These are phyloP conservation scores for Vicia villosa DNA, from an alignment of 306 rosid species.

Conservation along the genomic window DNA sequence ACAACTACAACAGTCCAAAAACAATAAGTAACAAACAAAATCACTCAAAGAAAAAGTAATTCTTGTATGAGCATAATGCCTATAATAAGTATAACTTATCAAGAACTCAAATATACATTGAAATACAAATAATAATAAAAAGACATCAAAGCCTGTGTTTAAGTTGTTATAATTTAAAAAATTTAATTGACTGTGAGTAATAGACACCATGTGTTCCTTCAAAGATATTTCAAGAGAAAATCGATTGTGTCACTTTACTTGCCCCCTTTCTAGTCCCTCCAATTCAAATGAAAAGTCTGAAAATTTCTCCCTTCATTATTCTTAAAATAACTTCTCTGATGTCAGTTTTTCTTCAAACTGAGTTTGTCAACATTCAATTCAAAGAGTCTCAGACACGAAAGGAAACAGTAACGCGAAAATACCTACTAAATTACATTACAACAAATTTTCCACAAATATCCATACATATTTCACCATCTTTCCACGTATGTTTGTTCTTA, in stretches of 20 bases:
- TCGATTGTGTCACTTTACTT: background rate
- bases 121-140: background rate
- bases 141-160: background rate
- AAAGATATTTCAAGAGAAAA: background rate
- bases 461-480: background rate
- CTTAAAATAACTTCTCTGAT: background rate
- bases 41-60: background rate
- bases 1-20: constrained; percentile 53
- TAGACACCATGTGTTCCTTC: background rate
- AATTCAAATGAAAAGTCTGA: background rate
- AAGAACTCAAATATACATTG: background rate
- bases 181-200: background rate
- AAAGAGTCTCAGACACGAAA: background rate
- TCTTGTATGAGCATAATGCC: background rate
- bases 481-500: background rate
- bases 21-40: background rate
- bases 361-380: background rate
- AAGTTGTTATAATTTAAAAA: background rate
- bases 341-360: background rate
- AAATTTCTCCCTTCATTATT: background rate
- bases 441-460: background rate
- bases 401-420: background rate
- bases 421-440: background rate
- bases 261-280: background rate
- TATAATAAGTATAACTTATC: background rate